A percentile compares a stretch with the other conserved stretches of the same genome.
Conservation (phyloP, 192 early-diverging fungal species). For the Entomortierella lignicola region DNA sequence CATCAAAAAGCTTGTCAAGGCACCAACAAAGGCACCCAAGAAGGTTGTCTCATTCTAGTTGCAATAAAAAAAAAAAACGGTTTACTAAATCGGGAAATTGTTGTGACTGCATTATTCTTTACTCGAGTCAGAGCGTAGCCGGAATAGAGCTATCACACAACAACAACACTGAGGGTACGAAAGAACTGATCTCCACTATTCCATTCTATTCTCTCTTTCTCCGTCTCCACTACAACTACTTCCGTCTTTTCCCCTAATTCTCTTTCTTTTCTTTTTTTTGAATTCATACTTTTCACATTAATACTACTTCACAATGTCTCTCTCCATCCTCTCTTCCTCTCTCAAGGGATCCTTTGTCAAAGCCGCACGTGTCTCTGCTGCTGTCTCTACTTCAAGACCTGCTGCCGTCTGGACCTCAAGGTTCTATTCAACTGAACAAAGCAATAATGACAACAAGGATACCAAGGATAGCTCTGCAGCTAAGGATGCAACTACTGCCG, state of each 20-base stretch:
- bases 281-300: background rate
- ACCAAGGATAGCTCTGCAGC: slow-evolving; percentile 38
- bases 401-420: slow-evolving; percentile 40
- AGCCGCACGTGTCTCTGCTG: slow-evolving; percentile 24
- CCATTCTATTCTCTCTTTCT: slow-evolving; percentile 23
- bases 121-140: background rate
- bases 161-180: background rate
- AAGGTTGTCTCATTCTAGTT: slow-evolving; percentile 52
- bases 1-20: slow-evolving; percentile 37
- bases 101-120: background rate
- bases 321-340: slow-evolving; percentile 26
- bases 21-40: slow-evolving; percentile 27
- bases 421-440: slow-evolving; percentile 56
- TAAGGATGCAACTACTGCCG: slow-evolving; percentile 25
- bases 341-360: slow-evolving; percentile 38
- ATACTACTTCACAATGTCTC: slow-evolving; percentile 8
- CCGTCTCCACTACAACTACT: background rate
- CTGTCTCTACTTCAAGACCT: slow-evolving; percentile 13
- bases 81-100: background rate
- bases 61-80: background rate
- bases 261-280: background rate
- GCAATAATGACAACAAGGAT: slow-evolving; percentile 20
- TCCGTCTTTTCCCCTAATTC: slow-evolving; percentile 1
- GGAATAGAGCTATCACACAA: background rate
- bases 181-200: slow-evolving; percentile 7